phyloP scores from a whole-genome alignment of 495 filamentous ascomycete species.

The Endocarpon pusillum region DNA sequence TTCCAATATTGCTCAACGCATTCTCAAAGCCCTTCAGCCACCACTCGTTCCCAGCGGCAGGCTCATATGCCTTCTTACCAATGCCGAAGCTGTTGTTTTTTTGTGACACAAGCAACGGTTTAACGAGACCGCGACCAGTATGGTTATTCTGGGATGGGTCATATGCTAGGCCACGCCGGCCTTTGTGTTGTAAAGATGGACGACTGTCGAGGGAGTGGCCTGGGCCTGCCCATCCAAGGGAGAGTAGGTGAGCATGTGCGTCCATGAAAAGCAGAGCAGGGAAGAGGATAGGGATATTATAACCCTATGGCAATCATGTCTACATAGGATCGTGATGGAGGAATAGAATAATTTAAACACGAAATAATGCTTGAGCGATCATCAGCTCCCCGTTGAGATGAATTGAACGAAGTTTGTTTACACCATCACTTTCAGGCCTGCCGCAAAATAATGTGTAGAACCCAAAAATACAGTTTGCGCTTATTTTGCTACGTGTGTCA shows the following conservation, averaged over 20 bases:
- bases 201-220: conserved; percentile 56
- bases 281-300: neutral
- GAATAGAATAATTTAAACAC: no score
- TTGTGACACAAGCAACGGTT: conserved; percentile 49
- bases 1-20: no score
- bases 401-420: no score
- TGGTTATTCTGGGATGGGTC: conserved; percentile 37
- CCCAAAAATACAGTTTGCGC: no score
- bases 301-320: no score
- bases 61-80: conserved; percentile 46
- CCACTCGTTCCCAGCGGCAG: conserved; percentile 51
- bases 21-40: conserved; percentile 71
- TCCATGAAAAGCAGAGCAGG: conserved; percentile 29
- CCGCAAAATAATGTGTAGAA: no score
- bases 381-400: no score
- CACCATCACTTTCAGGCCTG: no score
- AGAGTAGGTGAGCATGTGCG: conserved; percentile 49
- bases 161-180: conserved; percentile 41
- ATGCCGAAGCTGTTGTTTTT: conserved; percentile 54
- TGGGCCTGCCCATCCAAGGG: conserved; percentile 63
- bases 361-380: no score
- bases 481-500: no score
- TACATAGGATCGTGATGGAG: no score
- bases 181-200: conserved; percentile 22
- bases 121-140: conserved; percentile 46